phyloP scores from a whole-genome alignment of 768 basidiomycete species.

The Lactarius quietus region DNA sequence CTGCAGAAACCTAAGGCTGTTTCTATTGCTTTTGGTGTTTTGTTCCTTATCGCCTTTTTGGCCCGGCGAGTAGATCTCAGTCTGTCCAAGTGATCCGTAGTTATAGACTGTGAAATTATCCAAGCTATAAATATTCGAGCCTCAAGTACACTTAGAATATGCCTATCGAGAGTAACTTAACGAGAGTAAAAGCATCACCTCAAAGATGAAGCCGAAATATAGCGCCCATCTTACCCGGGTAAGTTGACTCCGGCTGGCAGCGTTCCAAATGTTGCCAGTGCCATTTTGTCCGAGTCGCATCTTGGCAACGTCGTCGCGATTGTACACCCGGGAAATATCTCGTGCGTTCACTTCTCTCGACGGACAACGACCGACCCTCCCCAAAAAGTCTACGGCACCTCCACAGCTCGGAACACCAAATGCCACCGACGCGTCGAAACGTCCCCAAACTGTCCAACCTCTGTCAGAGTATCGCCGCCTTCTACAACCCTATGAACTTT shows the following conservation, averaged over 20 bases:
- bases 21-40: constrained; percentile 58
- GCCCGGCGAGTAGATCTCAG: constrained; percentile 52
- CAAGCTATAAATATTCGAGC: no score
- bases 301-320: constrained; percentile 1
- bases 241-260: no score
- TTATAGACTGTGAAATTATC: constrained; percentile 26
- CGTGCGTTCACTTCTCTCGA: not conserved
- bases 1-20: constrained; percentile 84
- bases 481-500: constrained; percentile 60
- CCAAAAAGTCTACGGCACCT: not conserved
- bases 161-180: no score
- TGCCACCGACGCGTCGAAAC: not conserved
- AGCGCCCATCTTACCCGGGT: no score
- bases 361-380: not conserved
- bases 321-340: not conserved
- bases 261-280: not conserved
- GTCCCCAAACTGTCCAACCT: not conserved
- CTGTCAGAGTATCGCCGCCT: not conserved
- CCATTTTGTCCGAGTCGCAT: not conserved
- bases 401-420: not conserved
- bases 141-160: no score
- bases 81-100: constrained; percentile 31
- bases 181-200: no score
- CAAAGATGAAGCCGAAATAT: no score
- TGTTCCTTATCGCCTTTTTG: constrained; percentile 53